Evolutionary conservation across 2,329 filamentous ascomycete genomes (phyloP).

Genomic region (Emericellopsis cladophorae): DNA sequence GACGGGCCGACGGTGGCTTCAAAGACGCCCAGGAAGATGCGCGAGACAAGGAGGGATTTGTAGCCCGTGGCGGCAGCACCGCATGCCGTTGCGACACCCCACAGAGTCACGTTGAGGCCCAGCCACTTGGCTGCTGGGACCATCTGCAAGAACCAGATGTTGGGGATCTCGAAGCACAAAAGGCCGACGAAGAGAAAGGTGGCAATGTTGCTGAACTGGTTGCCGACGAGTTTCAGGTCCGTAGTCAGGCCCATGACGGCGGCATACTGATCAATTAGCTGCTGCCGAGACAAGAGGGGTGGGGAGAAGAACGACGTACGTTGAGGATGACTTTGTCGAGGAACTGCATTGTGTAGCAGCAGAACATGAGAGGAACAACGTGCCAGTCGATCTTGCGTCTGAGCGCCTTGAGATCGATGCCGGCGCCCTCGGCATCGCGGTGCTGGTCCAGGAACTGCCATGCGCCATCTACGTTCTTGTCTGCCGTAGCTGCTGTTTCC

Average conservation of each 20-base stretch:
- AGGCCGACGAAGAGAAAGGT: constrained; percentile 52
- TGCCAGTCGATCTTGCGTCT: constrained; percentile 44
- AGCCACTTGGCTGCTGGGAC: constrained; percentile 50
- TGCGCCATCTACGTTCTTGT: constrained; percentile 24
- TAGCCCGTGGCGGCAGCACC: constrained; percentile 42
- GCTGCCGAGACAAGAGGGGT: not conserved
- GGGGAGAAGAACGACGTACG: constrained; percentile 20
- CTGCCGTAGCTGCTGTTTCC: not conserved
- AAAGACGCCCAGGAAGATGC: constrained; percentile 47
- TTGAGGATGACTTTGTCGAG: constrained; percentile 53
- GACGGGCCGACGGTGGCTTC: constrained; percentile 48
- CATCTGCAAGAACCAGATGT: constrained; percentile 45
- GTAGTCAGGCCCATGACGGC: constrained; percentile 50
- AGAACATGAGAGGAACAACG: constrained; percentile 49
- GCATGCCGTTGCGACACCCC: constrained; percentile 43
- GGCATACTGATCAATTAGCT: constrained; percentile 35
- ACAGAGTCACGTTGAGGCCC: constrained; percentile 42
- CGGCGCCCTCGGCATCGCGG: constrained; percentile 19
- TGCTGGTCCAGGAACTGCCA: constrained; percentile 31
- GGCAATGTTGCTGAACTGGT: constrained; percentile 50
- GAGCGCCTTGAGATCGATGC: constrained; percentile 29
- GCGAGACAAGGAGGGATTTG: constrained; percentile 36
- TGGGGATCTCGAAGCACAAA: constrained; percentile 45
- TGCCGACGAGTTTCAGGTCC: constrained; percentile 39
- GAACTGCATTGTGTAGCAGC: constrained; percentile 50